These are phyloP conservation scores for Sarocladium strictum DNA, from an alignment of 2,329 filamentous ascomycete genomes.

Conservation along the genomic window DNA sequence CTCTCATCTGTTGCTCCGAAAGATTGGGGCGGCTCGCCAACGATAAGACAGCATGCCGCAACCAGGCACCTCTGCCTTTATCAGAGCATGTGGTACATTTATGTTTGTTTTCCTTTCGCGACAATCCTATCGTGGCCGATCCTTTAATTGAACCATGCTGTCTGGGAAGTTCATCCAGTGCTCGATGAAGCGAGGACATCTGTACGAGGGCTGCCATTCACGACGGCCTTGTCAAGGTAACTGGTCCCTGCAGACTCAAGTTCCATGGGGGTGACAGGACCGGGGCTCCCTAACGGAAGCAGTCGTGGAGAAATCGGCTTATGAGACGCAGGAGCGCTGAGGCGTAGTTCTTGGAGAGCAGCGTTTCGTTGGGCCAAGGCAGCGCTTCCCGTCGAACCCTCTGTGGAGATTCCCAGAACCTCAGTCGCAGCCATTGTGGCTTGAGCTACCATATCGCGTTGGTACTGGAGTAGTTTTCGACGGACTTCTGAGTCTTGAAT, in stretches of 20 bases:
- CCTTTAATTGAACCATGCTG: background rate
- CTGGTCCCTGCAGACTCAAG: constrained; percentile 32
- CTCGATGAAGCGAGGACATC: background rate
- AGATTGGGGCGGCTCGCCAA: no score
- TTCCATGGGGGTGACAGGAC: constrained; percentile 57
- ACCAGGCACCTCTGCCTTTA: no score
- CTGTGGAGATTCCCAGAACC: constrained; percentile 21
- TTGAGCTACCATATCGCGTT: constrained; percentile 56
- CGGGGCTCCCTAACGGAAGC: constrained; percentile 49
- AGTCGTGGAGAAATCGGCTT: constrained; percentile 47
- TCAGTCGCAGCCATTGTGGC: constrained; percentile 39
- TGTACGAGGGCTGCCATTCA: background rate
- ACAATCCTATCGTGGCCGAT: background rate
- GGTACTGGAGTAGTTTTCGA: constrained; percentile 49
- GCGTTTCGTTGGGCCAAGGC: background rate
- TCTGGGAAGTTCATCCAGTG: constrained; percentile 20
- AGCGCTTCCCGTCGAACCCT: background rate
- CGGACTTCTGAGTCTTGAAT: constrained; percentile 37
- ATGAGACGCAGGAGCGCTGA: constrained; percentile 30
- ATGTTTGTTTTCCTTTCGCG: no score
- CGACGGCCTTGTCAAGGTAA: constrained; percentile 24
- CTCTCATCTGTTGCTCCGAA: no score
- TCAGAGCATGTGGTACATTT: no score
- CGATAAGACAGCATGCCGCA: no score
- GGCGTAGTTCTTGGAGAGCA: constrained; percentile 26